Evolutionary conservation across 768 basidiomycete genomes (phyloP).

Genomic region (Tulasnella sp.): DNA sequence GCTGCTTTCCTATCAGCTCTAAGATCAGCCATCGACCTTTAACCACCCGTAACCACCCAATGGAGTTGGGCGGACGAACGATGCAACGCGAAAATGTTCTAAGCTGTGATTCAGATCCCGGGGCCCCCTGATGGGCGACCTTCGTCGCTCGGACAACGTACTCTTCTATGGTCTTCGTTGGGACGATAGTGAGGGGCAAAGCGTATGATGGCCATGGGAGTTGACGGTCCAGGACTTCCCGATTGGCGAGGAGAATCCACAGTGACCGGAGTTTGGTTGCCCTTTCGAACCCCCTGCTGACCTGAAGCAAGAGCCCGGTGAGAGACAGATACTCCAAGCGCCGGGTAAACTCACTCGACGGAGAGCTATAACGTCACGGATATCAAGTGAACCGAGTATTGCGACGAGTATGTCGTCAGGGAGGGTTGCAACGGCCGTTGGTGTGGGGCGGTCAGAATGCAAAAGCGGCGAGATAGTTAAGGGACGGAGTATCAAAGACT

Average conservation of each 20-base stretch:
- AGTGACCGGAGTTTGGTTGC: neutral
- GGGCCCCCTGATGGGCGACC: neutral
- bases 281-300: too few species aligned
- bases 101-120: neutral
- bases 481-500: too few species aligned
- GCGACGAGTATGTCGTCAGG: too few species aligned
- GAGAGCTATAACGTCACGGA: too few species aligned
- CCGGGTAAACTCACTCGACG: too few species aligned
- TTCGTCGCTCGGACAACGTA: neutral
- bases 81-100: neutral
- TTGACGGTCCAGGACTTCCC: neutral
- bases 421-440: too few species aligned
- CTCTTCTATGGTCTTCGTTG: neutral
- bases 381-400: too few species aligned
- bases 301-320: too few species aligned
- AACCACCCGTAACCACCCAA: neutral
- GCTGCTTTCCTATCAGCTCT: neutral
- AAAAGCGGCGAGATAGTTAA: too few species aligned
- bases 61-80: neutral
- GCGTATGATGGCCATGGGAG: neutral
- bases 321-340: too few species aligned
- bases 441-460: too few species aligned
- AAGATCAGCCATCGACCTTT: neutral
- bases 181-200: neutral
- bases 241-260: neutral